phyloP scores from a whole-genome alignment of 148 eudicot genomes.

The Gaultheria prostrata region DNA sequence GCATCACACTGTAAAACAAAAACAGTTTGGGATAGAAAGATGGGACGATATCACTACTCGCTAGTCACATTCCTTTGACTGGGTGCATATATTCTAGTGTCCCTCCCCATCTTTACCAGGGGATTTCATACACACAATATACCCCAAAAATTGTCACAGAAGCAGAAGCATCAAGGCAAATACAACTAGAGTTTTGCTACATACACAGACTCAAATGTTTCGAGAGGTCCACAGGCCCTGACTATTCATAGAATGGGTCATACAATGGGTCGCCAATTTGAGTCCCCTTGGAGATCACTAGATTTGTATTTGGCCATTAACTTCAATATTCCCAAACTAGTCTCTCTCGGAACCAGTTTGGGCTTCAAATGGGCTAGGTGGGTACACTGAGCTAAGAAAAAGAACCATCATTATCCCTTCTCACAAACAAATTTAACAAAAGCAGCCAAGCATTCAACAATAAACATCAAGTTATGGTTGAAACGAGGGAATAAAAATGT shows the following conservation, averaged over 20 bases:
- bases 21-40: background rate
- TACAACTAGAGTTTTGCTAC: background rate
- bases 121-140: background rate
- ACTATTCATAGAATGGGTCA: too few species aligned
- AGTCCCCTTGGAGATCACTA: background rate
- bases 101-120: background rate
- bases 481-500: background rate
- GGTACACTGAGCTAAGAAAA: background rate
- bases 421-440: background rate
- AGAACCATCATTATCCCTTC: background rate
- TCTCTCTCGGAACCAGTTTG: background rate
- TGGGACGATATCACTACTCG: background rate
- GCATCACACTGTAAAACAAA: background rate
- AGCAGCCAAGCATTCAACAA: background rate
- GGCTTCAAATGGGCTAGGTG: background rate
- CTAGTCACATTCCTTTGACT: background rate
- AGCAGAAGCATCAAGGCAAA: background rate
- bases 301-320: background rate
- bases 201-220: too few species aligned
- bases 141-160: background rate
- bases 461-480: background rate
- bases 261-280: background rate
- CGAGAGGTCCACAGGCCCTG: too few species aligned
- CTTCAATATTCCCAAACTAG: background rate
- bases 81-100: background rate